These are phyloP conservation scores for Globisporangium barbulae DNA, from an alignment of 352 stramenopile species.

Conservation along the genomic window DNA sequence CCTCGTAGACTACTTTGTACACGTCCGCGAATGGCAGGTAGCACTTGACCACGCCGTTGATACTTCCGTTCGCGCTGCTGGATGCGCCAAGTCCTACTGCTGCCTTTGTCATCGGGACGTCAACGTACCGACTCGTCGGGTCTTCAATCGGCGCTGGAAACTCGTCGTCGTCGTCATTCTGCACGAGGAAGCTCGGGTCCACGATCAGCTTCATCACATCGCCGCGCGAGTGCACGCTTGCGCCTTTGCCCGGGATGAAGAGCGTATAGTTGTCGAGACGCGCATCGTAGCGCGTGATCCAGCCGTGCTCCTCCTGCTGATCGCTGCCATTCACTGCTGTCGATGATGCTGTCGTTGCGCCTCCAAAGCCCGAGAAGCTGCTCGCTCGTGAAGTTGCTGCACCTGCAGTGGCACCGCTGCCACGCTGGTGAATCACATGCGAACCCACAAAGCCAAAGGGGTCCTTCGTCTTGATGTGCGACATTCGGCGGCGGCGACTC, in stretches of 20 bases:
- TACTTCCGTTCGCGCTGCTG: background rate
- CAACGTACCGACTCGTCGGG: constrained; percentile 48
- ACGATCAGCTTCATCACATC: constrained; percentile 68
- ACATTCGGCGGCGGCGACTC: constrained; percentile 7
- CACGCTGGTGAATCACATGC: constrained; percentile 37
- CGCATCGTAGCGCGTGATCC: constrained; percentile 71
- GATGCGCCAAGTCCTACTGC: background rate
- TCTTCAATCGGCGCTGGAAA: constrained; percentile 54
- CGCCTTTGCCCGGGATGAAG: constrained; percentile 43
- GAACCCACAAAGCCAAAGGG: constrained; percentile 62
- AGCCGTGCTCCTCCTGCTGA: constrained; percentile 41
- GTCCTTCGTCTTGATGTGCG: constrained; percentile 44
- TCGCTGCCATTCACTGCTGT: background rate
- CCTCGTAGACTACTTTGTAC: constrained; percentile 53
- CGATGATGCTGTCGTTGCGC: constrained; percentile 5
- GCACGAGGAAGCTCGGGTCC: constrained; percentile 48
- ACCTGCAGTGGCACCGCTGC: background rate
- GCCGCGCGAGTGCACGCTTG: constrained; percentile 32
- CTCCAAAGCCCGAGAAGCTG: background rate
- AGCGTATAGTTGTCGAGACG: constrained; percentile 62
- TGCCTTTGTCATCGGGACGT: constrained; percentile 27
- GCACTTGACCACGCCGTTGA: constrained; percentile 38
- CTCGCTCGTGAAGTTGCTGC: background rate
- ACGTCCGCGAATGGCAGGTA: constrained; percentile 62
- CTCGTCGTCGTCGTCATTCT: constrained; percentile 38